phyloP scores from a whole-genome alignment of 768 basidiomycete genomes.

The Naganishia friedmannii region DNA sequence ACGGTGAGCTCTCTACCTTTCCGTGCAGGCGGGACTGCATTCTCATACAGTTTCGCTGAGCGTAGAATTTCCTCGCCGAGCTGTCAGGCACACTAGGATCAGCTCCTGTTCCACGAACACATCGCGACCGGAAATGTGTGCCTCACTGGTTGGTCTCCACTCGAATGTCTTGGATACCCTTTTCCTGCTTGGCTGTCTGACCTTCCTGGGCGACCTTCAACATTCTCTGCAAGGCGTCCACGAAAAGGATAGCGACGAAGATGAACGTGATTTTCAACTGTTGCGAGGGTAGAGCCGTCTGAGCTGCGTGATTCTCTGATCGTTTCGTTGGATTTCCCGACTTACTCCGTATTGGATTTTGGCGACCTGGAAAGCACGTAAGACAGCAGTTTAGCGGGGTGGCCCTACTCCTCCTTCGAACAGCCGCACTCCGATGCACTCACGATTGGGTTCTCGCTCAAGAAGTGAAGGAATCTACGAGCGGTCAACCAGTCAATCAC shows the following conservation, averaged over 20 bases:
- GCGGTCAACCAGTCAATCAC: neutral
- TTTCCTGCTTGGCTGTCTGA: constrained; percentile 59
- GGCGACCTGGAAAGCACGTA: constrained; percentile 58
- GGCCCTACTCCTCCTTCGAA: too few species aligned
- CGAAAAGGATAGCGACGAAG: constrained; percentile 80
- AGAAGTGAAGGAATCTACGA: constrained; percentile 51
- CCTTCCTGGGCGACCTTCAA: constrained; percentile 57
- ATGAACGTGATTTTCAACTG: constrained; percentile 88
- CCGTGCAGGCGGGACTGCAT: neutral
- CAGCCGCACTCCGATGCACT: constrained; percentile 55
- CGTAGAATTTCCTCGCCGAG: constrained; percentile 87
- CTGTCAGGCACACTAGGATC: constrained; percentile 44
- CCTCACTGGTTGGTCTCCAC: constrained; percentile 69
- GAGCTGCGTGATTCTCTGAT: neutral
- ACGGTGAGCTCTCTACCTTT: neutral
- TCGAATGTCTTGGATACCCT: constrained; percentile 62
- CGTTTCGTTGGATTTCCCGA: neutral
- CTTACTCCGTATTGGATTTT: constrained; percentile 74
- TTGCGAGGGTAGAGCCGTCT: neutral
- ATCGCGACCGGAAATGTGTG: neutral
- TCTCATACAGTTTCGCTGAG: constrained; percentile 44
- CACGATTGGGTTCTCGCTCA: constrained; percentile 64
- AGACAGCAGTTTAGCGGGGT: neutral
- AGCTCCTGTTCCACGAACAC: neutral
- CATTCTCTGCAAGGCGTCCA: constrained; percentile 91